A percentile compares a stretch with the other conserved stretches of the same genome.
Conservation (phyloP, 2,329 filamentous ascomycete species). For the Colletotrichum musicola region DNA sequence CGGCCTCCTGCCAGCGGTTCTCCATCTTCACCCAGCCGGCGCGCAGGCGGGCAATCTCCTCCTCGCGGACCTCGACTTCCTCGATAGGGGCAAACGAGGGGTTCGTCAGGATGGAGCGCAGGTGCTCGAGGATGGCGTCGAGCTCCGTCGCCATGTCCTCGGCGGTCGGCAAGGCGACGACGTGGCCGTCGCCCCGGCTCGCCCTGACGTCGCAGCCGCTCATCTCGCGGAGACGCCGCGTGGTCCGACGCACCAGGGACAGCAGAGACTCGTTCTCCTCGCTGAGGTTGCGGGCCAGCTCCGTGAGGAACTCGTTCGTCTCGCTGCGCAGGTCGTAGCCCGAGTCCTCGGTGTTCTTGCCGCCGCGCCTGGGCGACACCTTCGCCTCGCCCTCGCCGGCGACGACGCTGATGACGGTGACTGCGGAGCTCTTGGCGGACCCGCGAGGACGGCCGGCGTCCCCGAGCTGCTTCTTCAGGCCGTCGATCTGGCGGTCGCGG, state of each 20-base stretch:
- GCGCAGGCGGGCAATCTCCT: slow-evolving; percentile 86
- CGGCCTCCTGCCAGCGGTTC: slow-evolving; percentile 87
- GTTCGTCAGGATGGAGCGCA: slow-evolving; percentile 89
- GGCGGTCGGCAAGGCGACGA: slow-evolving; percentile 51
- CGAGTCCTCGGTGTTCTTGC: slow-evolving; percentile 58
- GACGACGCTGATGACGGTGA: slow-evolving; percentile 69
- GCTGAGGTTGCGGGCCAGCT: slow-evolving; percentile 83
- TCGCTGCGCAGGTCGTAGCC: slow-evolving; percentile 82
- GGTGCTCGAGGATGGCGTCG: slow-evolving; percentile 81
- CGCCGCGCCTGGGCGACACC: slow-evolving; percentile 47
- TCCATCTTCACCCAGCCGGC: slow-evolving; percentile 96
- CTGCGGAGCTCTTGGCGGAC: slow-evolving; percentile 64
- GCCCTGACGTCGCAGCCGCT: slow-evolving; percentile 63
- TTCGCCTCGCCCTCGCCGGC: slow-evolving; percentile 66
- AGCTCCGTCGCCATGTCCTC: slow-evolving; percentile 82
- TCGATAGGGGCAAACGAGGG: slow-evolving; percentile 96
- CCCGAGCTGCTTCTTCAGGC: slow-evolving; percentile 86
- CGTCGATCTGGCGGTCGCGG: slow-evolving; percentile 88
- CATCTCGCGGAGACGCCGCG: slow-evolving; percentile 78
- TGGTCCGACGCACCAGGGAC: slow-evolving; percentile 76
- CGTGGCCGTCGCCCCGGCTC: slow-evolving; percentile 45
- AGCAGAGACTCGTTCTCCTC: slow-evolving; percentile 93
- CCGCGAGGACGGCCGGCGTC: slow-evolving; percentile 76
- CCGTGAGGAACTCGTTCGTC: slow-evolving; percentile 91
- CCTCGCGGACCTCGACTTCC: slow-evolving; percentile 91